phyloP scores from a whole-genome alignment of 2,329 filamentous ascomycete species.

The Drechslerella dactyloides region DNA sequence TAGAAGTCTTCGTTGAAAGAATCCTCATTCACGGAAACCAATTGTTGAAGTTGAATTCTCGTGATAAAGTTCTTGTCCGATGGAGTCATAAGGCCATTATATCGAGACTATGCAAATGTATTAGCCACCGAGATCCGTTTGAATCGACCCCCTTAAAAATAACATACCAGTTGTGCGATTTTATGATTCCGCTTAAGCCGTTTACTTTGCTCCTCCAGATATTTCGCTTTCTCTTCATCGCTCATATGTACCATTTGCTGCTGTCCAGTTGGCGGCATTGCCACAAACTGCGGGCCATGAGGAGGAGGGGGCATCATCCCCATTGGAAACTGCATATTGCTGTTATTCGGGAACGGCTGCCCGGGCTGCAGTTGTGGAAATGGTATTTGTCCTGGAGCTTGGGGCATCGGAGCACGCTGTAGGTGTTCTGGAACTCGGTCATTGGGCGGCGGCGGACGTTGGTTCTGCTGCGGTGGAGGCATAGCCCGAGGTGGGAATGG shows the following conservation, averaged over 20 bases:
- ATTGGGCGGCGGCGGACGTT: conserved; percentile 55
- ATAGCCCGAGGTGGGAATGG: conserved; percentile 56
- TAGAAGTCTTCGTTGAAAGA: conserved; percentile 93
- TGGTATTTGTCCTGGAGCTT: conserved; percentile 43
- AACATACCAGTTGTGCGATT: conserved; percentile 63
- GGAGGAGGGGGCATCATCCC: conserved; percentile 33
- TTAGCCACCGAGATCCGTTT: conserved; percentile 60
- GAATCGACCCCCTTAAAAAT: background rate
- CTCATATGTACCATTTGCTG: conserved; percentile 62
- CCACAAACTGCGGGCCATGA: conserved; percentile 18
- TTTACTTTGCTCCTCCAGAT: conserved; percentile 88
- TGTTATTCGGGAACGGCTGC: conserved; percentile 58
- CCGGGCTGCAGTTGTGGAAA: conserved; percentile 60
- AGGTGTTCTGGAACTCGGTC: conserved; percentile 57
- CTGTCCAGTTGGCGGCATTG: conserved; percentile 29
- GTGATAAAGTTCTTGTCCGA: conserved; percentile 99
- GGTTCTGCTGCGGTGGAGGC: conserved; percentile 55
- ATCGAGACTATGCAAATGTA: conserved; percentile 71
- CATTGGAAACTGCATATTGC: conserved; percentile 71
- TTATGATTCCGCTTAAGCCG: conserved; percentile 98
- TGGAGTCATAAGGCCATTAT: conserved; percentile 97
- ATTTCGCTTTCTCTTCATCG: conserved; percentile 81
- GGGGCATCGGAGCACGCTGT: conserved; percentile 53
- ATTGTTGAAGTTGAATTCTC: conserved; percentile 92
- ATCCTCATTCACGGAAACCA: conserved; percentile 85